Base-by-base conservation (phyloP, 768 basidiomycete species). In the Boletus sensibilis region DNA sequence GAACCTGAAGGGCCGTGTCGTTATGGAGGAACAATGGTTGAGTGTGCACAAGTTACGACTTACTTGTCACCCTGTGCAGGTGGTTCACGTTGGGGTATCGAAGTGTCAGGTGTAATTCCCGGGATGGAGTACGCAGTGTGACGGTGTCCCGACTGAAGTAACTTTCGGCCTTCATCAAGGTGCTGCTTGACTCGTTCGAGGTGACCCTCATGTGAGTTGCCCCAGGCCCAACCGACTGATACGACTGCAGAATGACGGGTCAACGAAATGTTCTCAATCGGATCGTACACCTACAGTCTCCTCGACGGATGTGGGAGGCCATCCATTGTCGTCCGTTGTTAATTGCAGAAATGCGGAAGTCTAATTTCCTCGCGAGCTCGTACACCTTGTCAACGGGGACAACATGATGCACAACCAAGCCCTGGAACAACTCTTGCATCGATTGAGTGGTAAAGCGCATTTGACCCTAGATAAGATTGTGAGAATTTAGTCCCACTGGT, bases 271-370 rank as follows among this genome's bases (percentile, higher is more conserved):
- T 8, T 20, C 11, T 13, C 10, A 23, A 16, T 25, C 6, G 13
- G n/a, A 20, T 10, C 8, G 5, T 41, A 47, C 7, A 60, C 72
- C 45, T 54, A 75, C 72, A 76, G 51, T 76, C 75, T 33, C 75
- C 75, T 40, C 75, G 71, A 27, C 74, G 75, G 57, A 76, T 64
- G 46, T 76, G 75, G 6, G 72, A 59, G 18, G 72, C 73, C 69
- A 76, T 66, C 75, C 75, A 76, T 35, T 66, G 64, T 13, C 71
- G 63, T 12, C 68, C 71, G 3, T 52, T 48, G 37, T 69, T 69
- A 23, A 62, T 56, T 16, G 57, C 56, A 45, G 67, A 69, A 5
- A 69, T 52, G 43, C 58, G 62, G 13, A 56, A n/a, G 25, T 62
- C 68, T 18, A 69, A 42, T 42, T 62, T 67, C 52, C 59, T 58